phyloP scores from a whole-genome alignment of 306 rosid genomes.

The Acacia melanoxylon region DNA sequence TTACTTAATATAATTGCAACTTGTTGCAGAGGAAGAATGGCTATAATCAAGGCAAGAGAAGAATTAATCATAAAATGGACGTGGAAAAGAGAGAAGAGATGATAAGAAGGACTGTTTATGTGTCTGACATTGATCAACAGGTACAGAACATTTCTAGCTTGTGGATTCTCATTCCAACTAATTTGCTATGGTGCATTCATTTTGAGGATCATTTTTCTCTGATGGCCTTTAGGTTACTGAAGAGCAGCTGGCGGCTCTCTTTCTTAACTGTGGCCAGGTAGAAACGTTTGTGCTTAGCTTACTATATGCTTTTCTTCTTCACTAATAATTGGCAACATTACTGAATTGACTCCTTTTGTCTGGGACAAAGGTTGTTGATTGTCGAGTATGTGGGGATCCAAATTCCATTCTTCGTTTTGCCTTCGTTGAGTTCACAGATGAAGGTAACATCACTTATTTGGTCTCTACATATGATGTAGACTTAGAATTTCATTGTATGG shows the following conservation, averaged over 20 bases:
- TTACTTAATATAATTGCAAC: conserved; percentile 9
- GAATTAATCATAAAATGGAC: conserved; percentile 61
- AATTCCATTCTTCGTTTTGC: conserved; percentile 97
- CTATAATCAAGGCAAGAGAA: conserved; percentile 73
- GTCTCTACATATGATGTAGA: conserved; percentile 1
- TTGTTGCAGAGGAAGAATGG: conserved; percentile 77
- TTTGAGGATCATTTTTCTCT: conserved; percentile 28
- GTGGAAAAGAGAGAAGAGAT: conserved; percentile 84
- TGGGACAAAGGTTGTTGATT: conserved; percentile 79
- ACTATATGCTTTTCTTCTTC: background rate
- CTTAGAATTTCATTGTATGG: conserved; percentile 3
- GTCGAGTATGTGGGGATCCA: conserved; percentile 99
- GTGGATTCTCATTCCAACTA: conserved; percentile 7
- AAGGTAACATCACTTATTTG: conserved; percentile 51
- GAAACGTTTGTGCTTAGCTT: conserved; percentile 12
- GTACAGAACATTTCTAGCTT: conserved; percentile 35
- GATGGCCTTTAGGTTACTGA: conserved; percentile 76
- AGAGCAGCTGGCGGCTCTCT: conserved; percentile 96
- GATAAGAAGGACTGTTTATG: conserved; percentile 95
- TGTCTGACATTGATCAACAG: conserved; percentile 97
- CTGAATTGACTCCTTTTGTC: conserved; percentile 28
- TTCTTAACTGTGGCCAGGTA: conserved; percentile 94
- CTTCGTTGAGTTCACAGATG: conserved; percentile 93
- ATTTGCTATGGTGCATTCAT: conserved; percentile 20
- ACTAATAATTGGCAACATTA: conserved; percentile 30